These are phyloP conservation scores for Hemisphaericaspora nanyangensis DNA, from an alignment of 805 yeast species.

Conservation along the genomic window DNA sequence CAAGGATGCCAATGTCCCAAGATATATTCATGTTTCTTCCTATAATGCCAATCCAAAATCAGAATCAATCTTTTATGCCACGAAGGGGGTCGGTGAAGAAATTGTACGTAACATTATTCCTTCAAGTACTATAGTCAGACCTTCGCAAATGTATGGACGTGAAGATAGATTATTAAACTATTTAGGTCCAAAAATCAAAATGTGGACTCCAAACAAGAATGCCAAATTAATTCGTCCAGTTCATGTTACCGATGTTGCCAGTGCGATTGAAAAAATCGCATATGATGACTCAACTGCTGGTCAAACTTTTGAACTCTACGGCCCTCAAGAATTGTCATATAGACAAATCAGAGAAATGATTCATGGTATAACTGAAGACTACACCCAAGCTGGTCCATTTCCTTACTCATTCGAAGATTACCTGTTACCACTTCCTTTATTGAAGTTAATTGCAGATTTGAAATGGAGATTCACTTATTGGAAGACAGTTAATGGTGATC, in stretches of 20 bases:
- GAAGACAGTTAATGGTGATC: constrained; percentile 62
- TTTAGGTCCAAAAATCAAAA: constrained; percentile 50
- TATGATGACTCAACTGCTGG: constrained; percentile 80
- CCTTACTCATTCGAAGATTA: constrained; percentile 42
- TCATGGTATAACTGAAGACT: constrained; percentile 55
- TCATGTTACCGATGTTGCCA: constrained; percentile 75
- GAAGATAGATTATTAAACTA: constrained; percentile 67
- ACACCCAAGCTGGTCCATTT: constrained; percentile 42
- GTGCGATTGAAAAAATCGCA: constrained; percentile 73
- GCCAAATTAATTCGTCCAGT: constrained; percentile 64
- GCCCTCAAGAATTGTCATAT: constrained; percentile 61
- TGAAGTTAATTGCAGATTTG: constrained; percentile 42
- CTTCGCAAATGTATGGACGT: constrained; percentile 74
- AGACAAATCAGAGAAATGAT: constrained; percentile 68
- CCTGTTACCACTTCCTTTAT: constrained; percentile 41
- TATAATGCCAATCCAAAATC: constrained; percentile 71
- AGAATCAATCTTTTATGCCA: constrained; percentile 65
- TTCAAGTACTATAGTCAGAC: constrained; percentile 80
- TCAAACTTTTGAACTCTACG: constrained; percentile 68
- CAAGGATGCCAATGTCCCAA: constrained; percentile 65
- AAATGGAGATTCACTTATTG: constrained; percentile 43
- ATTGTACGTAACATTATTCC: constrained; percentile 66
- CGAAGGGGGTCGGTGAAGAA: constrained; percentile 77
- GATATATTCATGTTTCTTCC: constrained; percentile 75
- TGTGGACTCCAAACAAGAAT: constrained; percentile 64